A percentile compares a stretch with the other conserved stretches of the same genome.
phyloP scores from a whole-genome alignment of 2,329 filamentous ascomycete species.

The Venturia pyrina region DNA sequence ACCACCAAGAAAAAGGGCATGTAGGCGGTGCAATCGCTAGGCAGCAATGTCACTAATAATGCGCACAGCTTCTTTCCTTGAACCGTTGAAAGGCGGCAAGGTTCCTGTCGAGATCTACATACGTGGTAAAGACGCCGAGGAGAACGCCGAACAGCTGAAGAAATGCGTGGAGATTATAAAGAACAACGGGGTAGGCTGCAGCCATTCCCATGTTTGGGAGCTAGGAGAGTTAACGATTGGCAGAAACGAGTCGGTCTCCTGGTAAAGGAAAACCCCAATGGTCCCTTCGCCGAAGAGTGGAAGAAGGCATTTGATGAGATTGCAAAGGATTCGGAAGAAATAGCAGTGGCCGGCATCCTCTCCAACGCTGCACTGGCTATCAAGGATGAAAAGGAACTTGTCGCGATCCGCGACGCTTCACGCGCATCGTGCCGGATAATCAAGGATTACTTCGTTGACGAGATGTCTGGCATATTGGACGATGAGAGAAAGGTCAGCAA shows the following conservation, averaged over 20 bases:
- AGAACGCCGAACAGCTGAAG: conserved; percentile 83
- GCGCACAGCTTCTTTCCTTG: conserved; percentile 72
- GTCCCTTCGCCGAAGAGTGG: conserved; percentile 95
- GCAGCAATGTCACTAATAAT: background rate
- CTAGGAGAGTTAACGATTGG: conserved; percentile 12
- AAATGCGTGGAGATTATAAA: conserved; percentile 82
- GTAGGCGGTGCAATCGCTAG: conserved; percentile 8
- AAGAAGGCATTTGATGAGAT: conserved; percentile 69
- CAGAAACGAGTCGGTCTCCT: conserved; percentile 85
- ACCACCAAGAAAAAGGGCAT: conserved; percentile 96
- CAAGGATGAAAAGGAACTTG: conserved; percentile 92
- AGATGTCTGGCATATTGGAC: conserved; percentile 94
- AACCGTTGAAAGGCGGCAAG: conserved; percentile 83
- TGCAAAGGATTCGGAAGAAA: conserved; percentile 77
- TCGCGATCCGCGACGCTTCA: conserved; percentile 87
- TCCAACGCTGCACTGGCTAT: conserved; percentile 78
- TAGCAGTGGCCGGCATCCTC: conserved; percentile 73
- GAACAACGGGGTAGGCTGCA: conserved; percentile 60
- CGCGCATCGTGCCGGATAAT: conserved; percentile 90
- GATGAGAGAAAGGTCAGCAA: conserved; percentile 97
- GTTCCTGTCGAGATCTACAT: conserved; percentile 87
- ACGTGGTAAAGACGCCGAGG: conserved; percentile 79
- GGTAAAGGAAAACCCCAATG: conserved; percentile 71
- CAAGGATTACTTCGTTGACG: conserved; percentile 93
- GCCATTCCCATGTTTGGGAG: background rate